Evolutionary conservation across 768 basidiomycete species (phyloP).

Genomic region (Russula olivacea): DNA sequence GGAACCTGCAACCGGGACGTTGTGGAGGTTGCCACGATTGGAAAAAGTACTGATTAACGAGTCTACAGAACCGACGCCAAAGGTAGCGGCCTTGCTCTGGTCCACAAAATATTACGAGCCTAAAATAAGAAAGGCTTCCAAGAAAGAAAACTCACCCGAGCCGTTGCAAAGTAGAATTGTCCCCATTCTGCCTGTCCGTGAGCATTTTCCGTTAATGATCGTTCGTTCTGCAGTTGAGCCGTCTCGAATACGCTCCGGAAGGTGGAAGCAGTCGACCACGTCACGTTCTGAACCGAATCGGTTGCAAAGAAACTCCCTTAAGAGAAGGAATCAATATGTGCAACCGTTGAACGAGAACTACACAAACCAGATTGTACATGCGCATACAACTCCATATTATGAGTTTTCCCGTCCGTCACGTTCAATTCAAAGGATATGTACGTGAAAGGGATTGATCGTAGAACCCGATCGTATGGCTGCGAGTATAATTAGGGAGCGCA

Average conservation of each 20-base stretch:
- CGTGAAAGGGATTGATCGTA: slow-evolving; percentile 33
- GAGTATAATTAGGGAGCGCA: neutral
- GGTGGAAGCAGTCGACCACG: slow-evolving; percentile 4
- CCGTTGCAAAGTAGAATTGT: slow-evolving; percentile 11
- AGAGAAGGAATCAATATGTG: neutral
- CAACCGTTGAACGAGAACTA: too few species aligned
- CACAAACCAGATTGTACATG: slow-evolving; percentile 30
- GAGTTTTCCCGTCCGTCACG: slow-evolving; percentile 28
- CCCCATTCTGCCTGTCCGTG: slow-evolving; percentile 17
- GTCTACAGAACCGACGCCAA: neutral
- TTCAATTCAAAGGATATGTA: slow-evolving; percentile 28
- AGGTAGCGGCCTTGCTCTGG: slow-evolving; percentile 4
- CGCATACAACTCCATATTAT: slow-evolving; percentile 31
- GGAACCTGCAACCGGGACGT: neutral
- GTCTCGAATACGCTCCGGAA: slow-evolving; percentile 12
- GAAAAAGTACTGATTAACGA: slow-evolving; percentile 6
- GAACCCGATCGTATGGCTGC: slow-evolving; percentile 16
- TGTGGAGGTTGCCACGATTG: neutral
- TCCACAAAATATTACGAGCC: neutral
- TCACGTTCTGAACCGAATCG: neutral
- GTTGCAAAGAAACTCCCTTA: neutral
- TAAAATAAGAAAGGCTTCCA: neutral
- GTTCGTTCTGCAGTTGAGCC: neutral
- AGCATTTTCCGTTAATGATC: slow-evolving; percentile 4
- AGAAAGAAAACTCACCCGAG: slow-evolving; percentile 2